These are phyloP conservation scores for Silybum marianum DNA, from an alignment of 129 eudicot genomes.

Conservation along the genomic window DNA sequence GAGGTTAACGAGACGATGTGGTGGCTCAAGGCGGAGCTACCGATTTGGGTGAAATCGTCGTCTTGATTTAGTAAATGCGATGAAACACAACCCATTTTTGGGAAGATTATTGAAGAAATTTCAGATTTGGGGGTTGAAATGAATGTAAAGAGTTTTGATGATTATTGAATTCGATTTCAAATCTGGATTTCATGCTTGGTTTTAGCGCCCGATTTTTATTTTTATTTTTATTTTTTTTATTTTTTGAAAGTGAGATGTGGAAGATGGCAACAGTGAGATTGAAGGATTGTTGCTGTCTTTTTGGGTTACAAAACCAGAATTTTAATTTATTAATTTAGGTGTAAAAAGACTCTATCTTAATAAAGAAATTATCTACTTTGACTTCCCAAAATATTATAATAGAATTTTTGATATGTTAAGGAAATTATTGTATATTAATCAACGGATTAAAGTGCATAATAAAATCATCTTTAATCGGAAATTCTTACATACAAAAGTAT, in stretches of 20 bases:
- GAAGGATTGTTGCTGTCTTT: conserved; percentile 35
- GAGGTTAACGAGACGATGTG: conserved; percentile 97
- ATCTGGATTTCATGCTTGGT: conserved; percentile 32
- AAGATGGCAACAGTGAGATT: conserved; percentile 14
- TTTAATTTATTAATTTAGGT: not conserved
- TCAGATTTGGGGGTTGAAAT: not conserved
- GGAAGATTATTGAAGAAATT: not conserved
- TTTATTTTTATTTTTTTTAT: not conserved
- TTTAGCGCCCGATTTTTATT: conserved; percentile 38
- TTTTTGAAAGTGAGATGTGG: not conserved
- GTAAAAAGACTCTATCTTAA: not conserved
- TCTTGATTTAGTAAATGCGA: conserved; percentile 65
- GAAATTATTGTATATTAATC: too few species aligned
- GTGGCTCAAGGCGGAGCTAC: conserved; percentile 55
- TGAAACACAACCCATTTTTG: conserved; percentile 87
- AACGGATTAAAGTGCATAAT: too few species aligned
- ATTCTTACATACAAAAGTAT: too few species aligned
- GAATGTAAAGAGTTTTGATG: not conserved
- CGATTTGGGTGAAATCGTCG: conserved; percentile 64
- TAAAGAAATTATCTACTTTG: too few species aligned
- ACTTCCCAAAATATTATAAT: too few species aligned
- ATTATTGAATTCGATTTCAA: conserved; percentile 25
- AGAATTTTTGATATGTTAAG: too few species aligned
- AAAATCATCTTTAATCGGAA: too few species aligned
- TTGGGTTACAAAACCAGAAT: not conserved